Percentiles rank a stretch among this genome's conserved stretches.
These are phyloP conservation scores for Ceriops tagal DNA, from an alignment of 345 rosid genomes.

Conservation along the genomic window DNA sequence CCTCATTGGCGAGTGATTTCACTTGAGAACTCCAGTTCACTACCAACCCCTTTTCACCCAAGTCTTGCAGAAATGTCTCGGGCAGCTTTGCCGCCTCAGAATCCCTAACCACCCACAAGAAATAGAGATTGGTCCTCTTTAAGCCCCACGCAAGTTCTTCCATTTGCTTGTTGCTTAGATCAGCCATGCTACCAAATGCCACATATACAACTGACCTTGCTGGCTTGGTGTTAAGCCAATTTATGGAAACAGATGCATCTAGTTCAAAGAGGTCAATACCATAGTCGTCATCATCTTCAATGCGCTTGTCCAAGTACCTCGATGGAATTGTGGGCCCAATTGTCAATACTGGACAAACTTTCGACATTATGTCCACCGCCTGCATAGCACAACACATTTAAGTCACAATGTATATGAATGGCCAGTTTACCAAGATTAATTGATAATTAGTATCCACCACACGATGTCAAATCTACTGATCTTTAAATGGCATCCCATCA, in stretches of 20 bases:
- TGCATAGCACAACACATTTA: background rate
- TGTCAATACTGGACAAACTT: background rate
- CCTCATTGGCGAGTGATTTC: constrained; percentile 39
- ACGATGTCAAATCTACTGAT: too few relatives aligned
- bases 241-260: constrained; percentile 2
- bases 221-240: constrained; percentile 53
- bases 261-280: constrained; percentile 6
- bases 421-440: too few relatives aligned
- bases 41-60: constrained; percentile 34
- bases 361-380: background rate
- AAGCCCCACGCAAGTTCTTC: constrained; percentile 47
- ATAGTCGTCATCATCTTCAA: constrained; percentile 7
- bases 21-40: constrained; percentile 57
- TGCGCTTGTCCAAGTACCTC: constrained; percentile 7
- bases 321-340: constrained; percentile 21
- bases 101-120: constrained; percentile 61
- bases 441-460: too few relatives aligned
- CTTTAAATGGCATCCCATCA: too few relatives aligned
- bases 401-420: background rate
- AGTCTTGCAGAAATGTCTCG: constrained; percentile 22
- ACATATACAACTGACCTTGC: constrained; percentile 46
- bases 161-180: constrained; percentile 42
- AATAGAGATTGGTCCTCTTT: constrained; percentile 27
- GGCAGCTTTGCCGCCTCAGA: constrained; percentile 48
- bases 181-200: constrained; percentile 63